Percentiles rank a stretch among this genome's conserved stretches.
Conservation (phyloP, 2,329 filamentous ascomycete species). For the Lachnellula arida region DNA sequence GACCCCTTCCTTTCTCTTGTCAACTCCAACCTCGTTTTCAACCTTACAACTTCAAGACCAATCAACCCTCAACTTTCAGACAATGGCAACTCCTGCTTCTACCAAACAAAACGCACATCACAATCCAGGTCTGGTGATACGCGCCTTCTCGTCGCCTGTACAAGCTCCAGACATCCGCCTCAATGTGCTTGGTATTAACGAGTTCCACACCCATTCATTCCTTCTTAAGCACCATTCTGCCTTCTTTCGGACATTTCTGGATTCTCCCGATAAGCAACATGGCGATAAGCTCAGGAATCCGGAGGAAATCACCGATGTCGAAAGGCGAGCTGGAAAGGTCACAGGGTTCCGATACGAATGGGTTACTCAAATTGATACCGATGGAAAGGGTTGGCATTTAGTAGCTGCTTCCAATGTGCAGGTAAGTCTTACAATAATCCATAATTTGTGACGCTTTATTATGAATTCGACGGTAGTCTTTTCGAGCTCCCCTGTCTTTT, state of each 20-base stretch:
- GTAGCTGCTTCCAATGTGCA: neutral
- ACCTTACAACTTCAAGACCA: neutral
- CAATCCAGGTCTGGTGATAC: neutral
- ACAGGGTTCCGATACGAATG: neutral
- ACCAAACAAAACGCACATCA: neutral
- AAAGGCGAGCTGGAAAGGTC: too few relatives aligned
- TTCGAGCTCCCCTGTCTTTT: too few relatives aligned
- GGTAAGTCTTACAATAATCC: too few relatives aligned
- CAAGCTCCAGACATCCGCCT: neutral
- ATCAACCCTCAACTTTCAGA: neutral
- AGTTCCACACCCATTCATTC: slow-evolving; percentile 1
- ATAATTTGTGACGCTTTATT: too few relatives aligned
- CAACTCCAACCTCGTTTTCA: neutral
- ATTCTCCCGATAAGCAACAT: neutral
- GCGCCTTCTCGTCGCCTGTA: neutral
- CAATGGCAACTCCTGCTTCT: neutral
- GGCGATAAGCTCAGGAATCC: neutral
- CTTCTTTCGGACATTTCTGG: slow-evolving; percentile 3
- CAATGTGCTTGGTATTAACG: neutral
- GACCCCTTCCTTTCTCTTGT: neutral
- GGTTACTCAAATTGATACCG: neutral
- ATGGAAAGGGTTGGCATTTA: neutral
- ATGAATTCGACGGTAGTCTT: too few relatives aligned
- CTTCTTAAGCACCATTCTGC: slow-evolving; percentile 1
- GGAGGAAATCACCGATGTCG: too few relatives aligned